Evolutionary conservation across 345 rosid species (phyloP).

Genomic region (Hibiscus trionum): DNA sequence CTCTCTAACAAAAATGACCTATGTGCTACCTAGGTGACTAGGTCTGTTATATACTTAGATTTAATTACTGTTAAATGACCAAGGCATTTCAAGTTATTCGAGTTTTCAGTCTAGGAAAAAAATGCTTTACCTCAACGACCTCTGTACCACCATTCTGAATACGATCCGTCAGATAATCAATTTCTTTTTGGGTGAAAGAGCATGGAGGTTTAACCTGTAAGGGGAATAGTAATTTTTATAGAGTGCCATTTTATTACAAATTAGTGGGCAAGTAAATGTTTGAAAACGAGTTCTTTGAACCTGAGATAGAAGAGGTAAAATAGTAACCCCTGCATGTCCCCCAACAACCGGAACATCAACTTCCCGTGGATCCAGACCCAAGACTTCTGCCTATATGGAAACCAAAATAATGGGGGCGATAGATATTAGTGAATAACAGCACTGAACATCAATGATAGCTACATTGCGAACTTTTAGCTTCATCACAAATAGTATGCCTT

Average conservation of each 20-base stretch:
- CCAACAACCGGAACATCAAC: constrained; percentile 77
- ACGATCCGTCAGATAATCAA: constrained; percentile 75
- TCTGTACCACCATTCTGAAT: constrained; percentile 98
- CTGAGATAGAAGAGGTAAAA: constrained; percentile 78
- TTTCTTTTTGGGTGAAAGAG: constrained; percentile 70
- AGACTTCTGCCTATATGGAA: constrained; percentile 54
- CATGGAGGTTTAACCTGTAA: constrained; percentile 76
- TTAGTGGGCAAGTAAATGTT: background rate
- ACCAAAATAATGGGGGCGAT: background rate
- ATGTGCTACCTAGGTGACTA: background rate
- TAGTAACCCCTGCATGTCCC: constrained; percentile 81
- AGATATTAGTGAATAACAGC: background rate
- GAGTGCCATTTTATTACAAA: background rate
- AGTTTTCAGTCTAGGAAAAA: background rate
- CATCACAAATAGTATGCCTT: background rate
- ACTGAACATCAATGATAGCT: background rate
- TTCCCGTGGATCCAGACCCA: constrained; percentile 76
- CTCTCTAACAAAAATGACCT: background rate
- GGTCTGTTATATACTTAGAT: background rate
- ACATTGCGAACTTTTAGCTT: background rate
- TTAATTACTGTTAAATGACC: background rate
- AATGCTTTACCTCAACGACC: constrained; percentile 69
- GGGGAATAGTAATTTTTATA: background rate
- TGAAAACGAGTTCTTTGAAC: constrained; percentile 21
- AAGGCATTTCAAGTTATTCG: background rate